Base-by-base conservation (phyloP, 2,329 filamentous ascomycete species). In the Rugonectria rugulosa region DNA sequence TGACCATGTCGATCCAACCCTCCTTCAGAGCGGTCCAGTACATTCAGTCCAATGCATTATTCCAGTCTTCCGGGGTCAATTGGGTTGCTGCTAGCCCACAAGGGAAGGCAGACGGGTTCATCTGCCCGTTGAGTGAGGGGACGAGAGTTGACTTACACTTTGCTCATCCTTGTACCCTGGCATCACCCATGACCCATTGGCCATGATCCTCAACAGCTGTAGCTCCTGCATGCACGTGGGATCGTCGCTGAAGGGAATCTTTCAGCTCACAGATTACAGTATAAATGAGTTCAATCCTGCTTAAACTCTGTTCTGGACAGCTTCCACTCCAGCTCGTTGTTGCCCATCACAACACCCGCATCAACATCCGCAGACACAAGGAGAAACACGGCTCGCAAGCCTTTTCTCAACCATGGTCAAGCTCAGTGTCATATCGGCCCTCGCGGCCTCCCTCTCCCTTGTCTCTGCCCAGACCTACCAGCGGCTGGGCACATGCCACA, bases 381-480 rank as follows among this genome's bases (percentile, higher is more conserved):
- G 23, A 45, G 20, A 17, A 45, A 32, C n/a, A 41, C 29, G 45
- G 45, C 31, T 36, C 31, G 37, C n/a, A 36, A 57, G 57, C 58
- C 12, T 32, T 49, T 55, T 15, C 37, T 40, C 52, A 47, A 76
- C 73, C 68, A 68, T 76, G 64, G 70, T 69, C 63, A 77, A 72
- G 67, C 59, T 77, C 62, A 72, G 68, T 62, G 59, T 68, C 56
- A 67, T 70, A 62, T 67, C 69, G 60, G 65, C 70, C 57, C 59
- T 75, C 38, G 71, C 65, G 58, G 71, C 68, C 31, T 73, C 70
- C 60, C 63, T 73, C 50, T 67, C 77, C 38, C 68, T 70, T 48
- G 80, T 77, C 61, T 76, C 77, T 32, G 83, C 79, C 26, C 83
- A 87, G 75, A 85, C 82, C 26, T 87, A 78, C 73, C 84, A 83